Evolutionary conservation across 2,329 filamentous ascomycete genomes (phyloP).

Genomic region (Hypoxylon sp.): DNA sequence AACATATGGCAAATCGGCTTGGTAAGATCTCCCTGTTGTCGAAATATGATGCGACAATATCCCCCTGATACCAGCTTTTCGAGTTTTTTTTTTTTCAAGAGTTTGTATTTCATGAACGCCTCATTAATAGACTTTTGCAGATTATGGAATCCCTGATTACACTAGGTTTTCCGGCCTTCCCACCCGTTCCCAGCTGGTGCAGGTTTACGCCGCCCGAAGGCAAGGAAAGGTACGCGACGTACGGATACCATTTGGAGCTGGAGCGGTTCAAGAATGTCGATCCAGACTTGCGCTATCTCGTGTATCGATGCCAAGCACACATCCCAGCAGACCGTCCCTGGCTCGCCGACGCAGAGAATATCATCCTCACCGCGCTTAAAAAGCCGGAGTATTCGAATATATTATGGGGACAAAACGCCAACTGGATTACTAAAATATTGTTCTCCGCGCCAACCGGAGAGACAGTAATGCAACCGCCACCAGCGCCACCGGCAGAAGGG

Average conservation of each 20-base stretch:
- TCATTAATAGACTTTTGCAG: background rate
- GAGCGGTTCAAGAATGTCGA: background rate
- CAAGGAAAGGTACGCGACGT: background rate
- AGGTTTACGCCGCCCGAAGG: background rate
- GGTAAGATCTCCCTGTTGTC: background rate
- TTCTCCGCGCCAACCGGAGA: background rate
- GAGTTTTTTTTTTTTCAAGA: background rate
- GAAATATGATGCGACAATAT: background rate
- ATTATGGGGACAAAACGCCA: background rate
- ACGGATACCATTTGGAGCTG: background rate
- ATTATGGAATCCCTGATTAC: constrained; percentile 1
- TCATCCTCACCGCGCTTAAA: background rate
- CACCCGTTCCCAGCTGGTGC: background rate
- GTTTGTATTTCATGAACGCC: background rate
- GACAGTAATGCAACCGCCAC: background rate
- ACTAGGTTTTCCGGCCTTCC: background rate
- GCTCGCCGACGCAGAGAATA: background rate
- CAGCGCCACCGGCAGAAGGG: background rate
- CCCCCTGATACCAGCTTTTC: background rate
- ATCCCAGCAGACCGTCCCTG: background rate
- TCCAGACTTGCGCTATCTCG: background rate
- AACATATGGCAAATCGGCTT: background rate
- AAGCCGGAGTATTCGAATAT: background rate
- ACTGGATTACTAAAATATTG: background rate
- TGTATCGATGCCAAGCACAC: background rate